Evolutionary conservation across 108 stramenopile genomes (phyloP), one percentile per base, ranked within the genome.

Genomic region (Skeletonema costatum): DNA sequence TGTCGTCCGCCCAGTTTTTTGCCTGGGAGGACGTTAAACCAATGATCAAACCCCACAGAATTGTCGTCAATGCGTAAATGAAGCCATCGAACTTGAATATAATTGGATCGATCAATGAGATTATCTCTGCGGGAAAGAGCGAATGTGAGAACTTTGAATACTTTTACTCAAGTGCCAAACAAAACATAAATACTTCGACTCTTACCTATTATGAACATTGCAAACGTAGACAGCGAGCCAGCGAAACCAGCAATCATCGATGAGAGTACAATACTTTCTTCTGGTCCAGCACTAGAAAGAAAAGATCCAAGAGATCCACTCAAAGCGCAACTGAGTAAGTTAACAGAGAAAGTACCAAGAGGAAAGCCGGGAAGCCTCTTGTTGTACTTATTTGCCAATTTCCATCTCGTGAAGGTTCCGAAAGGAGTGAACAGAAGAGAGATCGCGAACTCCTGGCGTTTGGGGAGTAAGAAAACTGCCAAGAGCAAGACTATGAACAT

Each of bases 1-100:
- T 88, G 46, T 84, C 71, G 86, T 94, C 93, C 4, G 91, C 93
- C 91, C 91, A 94, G 78, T 94, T 90, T 19, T 81, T 88, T 0
- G 90, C 87, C 48, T 89, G 81, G 30, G 84, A 66, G n/a, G 82
- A 86, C 58, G 91, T 42, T 17, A 92, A 85, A 46, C 91, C 90
- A 61, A 92, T 83, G 36, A 92, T 62, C 59, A 89, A 12, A 9
- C 87, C 91, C 85, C 90, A 89, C 36, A 75, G 62, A 5, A 92
- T 73, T 21, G 93, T 92, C 25, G 64, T 69, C 1, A 88, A 42
- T 11, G 89, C 91, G 76, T 94, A 94, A 31, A 83, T 74, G 8
- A 90, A 46, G 19, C 93, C 93, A 73, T 92, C 90, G 46, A 90
- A 89, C 30, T 90, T 90, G 62, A 94, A 87, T 25, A 94, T 78